phyloP scores from a whole-genome alignment of 768 basidiomycete species.

The Collybia sp. region DNA sequence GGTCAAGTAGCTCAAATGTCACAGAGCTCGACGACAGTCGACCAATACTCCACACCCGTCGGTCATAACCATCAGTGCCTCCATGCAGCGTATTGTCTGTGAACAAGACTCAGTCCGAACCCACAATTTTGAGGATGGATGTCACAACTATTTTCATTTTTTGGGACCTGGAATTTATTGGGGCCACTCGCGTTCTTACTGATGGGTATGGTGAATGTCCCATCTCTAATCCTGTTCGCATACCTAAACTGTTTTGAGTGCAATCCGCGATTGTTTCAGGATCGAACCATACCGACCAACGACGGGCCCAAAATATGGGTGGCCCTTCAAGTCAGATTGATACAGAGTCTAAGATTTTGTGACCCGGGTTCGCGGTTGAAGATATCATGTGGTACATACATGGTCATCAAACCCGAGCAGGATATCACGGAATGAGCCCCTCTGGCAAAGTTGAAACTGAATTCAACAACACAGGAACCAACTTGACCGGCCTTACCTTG shows the following conservation, averaged over 20 bases:
- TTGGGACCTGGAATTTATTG: slow-evolving; percentile 31
- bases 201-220: slow-evolving; percentile 39
- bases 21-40: slow-evolving; percentile 28
- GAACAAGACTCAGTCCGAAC: neutral
- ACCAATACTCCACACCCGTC: slow-evolving; percentile 34
- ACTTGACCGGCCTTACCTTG: slow-evolving; percentile 19
- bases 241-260: slow-evolving; percentile 21
- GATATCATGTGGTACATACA: slow-evolving; percentile 13
- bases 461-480: neutral
- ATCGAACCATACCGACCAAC: slow-evolving; percentile 26
- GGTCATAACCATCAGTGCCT: slow-evolving; percentile 40
- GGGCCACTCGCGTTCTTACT: slow-evolving; percentile 32
- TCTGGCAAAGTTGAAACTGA: slow-evolving; percentile 8
- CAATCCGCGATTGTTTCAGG: too few relatives aligned
- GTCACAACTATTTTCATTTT: slow-evolving; percentile 30
- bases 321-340: slow-evolving; percentile 25
- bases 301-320: slow-evolving; percentile 36
- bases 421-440: slow-evolving; percentile 38
- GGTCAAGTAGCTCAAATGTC: slow-evolving; percentile 37
- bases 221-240: slow-evolving; percentile 37
- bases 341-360: slow-evolving; percentile 22
- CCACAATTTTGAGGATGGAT: neutral
- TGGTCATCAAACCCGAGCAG: slow-evolving; percentile 43
- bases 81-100: slow-evolving; percentile 45
- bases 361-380: neutral